Evolutionary conservation across 73 alveolate species (phyloP).

Genomic region (Paramecium biaurelia): DNA sequence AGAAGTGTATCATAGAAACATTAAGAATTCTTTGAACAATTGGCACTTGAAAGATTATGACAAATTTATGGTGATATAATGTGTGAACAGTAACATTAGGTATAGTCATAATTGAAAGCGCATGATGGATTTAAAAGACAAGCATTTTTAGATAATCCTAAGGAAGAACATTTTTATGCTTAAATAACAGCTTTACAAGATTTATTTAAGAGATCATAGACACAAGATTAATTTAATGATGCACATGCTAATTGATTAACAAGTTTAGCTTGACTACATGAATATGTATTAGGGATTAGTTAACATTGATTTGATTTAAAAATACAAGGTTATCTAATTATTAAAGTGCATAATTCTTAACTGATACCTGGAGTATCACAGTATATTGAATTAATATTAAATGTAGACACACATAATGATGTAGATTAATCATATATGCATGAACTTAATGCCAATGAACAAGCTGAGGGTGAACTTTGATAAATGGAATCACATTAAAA

Average conservation of each 20-base stretch:
- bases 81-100: background rate
- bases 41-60: background rate
- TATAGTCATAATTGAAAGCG: background rate
- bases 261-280: background rate
- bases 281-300: background rate
- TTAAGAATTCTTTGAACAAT: background rate
- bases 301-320: background rate
- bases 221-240: background rate
- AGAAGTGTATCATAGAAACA: background rate
- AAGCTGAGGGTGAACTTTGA: background rate
- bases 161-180: background rate
- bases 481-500: background rate
- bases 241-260: slow-evolving; percentile 30
- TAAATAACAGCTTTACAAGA: background rate
- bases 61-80: background rate
- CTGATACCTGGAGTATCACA: slow-evolving; percentile 4
- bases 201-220: background rate
- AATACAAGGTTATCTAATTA: background rate
- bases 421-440: background rate
- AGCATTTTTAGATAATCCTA: background rate
- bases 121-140: background rate
- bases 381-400: background rate
- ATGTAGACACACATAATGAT: background rate
- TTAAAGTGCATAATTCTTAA: background rate
- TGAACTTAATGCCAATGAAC: background rate